Conservation (phyloP, 2,329 filamentous ascomycete genomes). For the Apiospora pterosperma region DNA sequence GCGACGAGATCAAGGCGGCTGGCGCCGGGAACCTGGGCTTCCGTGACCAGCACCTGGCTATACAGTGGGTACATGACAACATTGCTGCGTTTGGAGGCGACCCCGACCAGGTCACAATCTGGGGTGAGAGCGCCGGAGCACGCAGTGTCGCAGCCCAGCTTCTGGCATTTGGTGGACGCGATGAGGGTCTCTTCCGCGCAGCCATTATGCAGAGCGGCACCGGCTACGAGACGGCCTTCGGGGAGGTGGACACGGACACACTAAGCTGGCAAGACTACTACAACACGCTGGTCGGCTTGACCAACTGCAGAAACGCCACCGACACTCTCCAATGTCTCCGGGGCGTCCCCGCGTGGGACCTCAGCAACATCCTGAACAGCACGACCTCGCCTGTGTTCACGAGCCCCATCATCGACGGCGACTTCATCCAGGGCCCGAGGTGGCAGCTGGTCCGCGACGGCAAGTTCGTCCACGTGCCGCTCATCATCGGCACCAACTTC, state of each 20-base stretch:
- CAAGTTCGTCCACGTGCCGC: neutral
- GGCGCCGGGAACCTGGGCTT: constrained; percentile 54
- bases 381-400: neutral
- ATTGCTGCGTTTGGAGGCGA: constrained; percentile 52
- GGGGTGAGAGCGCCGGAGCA: constrained; percentile 48
- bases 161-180: constrained; percentile 39
- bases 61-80: constrained; percentile 50
- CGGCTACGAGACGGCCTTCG: constrained; percentile 3
- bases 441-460: constrained; percentile 5
- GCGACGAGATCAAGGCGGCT: constrained; percentile 38
- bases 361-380: constrained; percentile 4
- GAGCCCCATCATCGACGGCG: neutral
- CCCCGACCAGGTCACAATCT: constrained; percentile 46
- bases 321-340: constrained; percentile 1
- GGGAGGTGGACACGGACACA: neutral
- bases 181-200: constrained; percentile 43
- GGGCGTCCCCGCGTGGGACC: neutral
- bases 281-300: neutral
- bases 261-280: neutral
- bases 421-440: neutral
- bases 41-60: constrained; percentile 46
- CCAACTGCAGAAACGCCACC: neutral
- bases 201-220: constrained; percentile 27
- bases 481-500: constrained; percentile 4
- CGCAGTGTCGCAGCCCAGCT: constrained; percentile 17